These are phyloP conservation scores for Fagus crenata DNA, from an alignment of 306 rosid genomes.

Conservation along the genomic window DNA sequence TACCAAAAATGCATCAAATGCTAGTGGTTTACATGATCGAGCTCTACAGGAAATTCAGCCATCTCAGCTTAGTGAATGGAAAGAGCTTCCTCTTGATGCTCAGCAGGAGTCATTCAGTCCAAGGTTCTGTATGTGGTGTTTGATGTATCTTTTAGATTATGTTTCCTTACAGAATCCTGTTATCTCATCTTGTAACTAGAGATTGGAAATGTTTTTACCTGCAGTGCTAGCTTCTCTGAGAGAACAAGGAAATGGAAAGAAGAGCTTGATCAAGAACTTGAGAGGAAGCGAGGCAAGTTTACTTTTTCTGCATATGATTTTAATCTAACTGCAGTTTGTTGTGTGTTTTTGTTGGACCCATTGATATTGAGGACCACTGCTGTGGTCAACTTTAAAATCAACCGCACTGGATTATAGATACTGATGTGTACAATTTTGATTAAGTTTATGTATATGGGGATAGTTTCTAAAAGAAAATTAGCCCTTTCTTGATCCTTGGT, in stretches of 20 bases:
- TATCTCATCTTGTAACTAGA: slow-evolving; percentile 9
- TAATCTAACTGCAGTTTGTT: background rate
- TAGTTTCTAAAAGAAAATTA: background rate
- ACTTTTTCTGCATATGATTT: background rate
- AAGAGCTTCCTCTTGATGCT: slow-evolving; percentile 46
- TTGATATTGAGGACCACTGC: background rate
- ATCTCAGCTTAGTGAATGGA: slow-evolving; percentile 59
- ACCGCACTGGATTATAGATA: background rate
- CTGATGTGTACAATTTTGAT: background rate
- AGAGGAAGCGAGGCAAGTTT: slow-evolving; percentile 69
- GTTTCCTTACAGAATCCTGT: slow-evolving; percentile 20
- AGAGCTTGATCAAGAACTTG: slow-evolving; percentile 82
- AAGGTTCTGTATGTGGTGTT: slow-evolving; percentile 46
- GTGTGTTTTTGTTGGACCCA: slow-evolving; percentile 2
- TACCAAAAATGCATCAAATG: slow-evolving; percentile 41
- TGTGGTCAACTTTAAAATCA: background rate
- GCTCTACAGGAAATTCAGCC: slow-evolving; percentile 83
- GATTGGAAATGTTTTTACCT: slow-evolving; percentile 13
- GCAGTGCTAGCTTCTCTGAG: slow-evolving; percentile 69
- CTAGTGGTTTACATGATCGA: slow-evolving; percentile 41
- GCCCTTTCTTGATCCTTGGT: background rate
- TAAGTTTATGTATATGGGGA: too few species aligned
- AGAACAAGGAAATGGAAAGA: slow-evolving; percentile 87
- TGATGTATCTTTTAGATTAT: slow-evolving; percentile 20
- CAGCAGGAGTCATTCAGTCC: slow-evolving; percentile 47